Evolutionary conservation across 1,139 yeast genomes (phyloP), one percentile per base, ranked within the genome.

Genomic region (Candida sanyaensis): DNA sequence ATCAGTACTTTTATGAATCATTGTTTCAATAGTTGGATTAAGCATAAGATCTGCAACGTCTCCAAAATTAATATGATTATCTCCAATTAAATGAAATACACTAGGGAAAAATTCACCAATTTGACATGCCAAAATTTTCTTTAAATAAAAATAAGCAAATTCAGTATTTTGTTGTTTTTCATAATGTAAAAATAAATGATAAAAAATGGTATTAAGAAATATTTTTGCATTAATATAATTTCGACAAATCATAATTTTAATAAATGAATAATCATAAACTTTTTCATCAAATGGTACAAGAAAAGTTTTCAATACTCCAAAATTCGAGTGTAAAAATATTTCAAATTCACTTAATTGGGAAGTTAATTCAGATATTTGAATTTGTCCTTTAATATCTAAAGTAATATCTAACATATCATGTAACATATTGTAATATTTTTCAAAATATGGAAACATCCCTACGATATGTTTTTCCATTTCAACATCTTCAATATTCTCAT

Each of bases 31-130:
- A 3, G 62, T 46, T 1, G 78, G 78, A 48, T 65, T 73, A 46
- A 74, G 53, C 8, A 73, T 59, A 44, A 73, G 56, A 53, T 72
- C 77, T 0, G 78, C 64, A n/a, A 50, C 49, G 9, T 62, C 63
- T 3, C 73, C 77, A 54, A 74, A 73, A 48, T 67, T 63, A 3
- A 54, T 49, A 30, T 60, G 56, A 50, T 66, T 68, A 41, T 65
- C 63, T 38, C 51, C 49, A 41, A 72, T 58, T 37, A 75, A 56
- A 12, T 63, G 62, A 46, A 58, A 55, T 41, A 62, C 57, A n/a
- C 57, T 60, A 3, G 75, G 73, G 13, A 70, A 49, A 43, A 71
- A 57, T 30, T 69, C 75, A 9, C 62, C 53, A 41, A 60, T 53
- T 5, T 56, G 43, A 3, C 60, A 55, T 0, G 64, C 48, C 17